A percentile compares a stretch with the other conserved stretches of the same genome.
phyloP scores from a whole-genome alignment of 225 moss, liverwort and hornwort species.

The Takakia lepidozioides region DNA sequence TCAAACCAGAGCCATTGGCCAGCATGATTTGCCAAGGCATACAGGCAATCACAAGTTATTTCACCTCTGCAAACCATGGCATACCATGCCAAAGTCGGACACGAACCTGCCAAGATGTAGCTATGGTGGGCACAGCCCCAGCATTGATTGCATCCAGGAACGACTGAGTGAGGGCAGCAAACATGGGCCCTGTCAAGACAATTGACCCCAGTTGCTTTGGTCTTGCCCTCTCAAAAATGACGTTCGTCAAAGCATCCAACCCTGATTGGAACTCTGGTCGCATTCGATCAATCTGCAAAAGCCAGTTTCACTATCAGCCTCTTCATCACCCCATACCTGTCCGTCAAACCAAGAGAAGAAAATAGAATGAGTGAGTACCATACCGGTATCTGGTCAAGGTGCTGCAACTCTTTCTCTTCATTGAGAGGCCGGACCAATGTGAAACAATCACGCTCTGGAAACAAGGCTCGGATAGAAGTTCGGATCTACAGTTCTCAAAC shows the following conservation, averaged over 20 bases:
- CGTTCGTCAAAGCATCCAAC: slow-evolving; percentile 63
- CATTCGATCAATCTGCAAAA: slow-evolving; percentile 64
- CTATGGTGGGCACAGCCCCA: slow-evolving; percentile 86
- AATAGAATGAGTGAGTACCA: background rate
- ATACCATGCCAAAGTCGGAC: no score
- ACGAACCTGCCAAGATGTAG: slow-evolving; percentile 92
- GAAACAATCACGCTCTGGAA: slow-evolving; percentile 83
- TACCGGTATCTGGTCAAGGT: slow-evolving; percentile 77
- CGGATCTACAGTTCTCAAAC: slow-evolving; percentile 45
- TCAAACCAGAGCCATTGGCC: no score
- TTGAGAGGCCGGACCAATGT: slow-evolving; percentile 79
- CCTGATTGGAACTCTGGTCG: slow-evolving; percentile 69
- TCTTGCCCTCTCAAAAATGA: slow-evolving; percentile 57
- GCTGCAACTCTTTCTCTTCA: slow-evolving; percentile 64
- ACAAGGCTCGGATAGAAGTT: slow-evolving; percentile 64
- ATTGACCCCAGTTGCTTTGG: slow-evolving; percentile 81
- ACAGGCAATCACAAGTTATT: no score
- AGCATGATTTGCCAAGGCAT: no score
- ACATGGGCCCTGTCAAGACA: slow-evolving; percentile 73
- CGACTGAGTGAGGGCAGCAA: slow-evolving; percentile 78
- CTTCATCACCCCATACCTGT: no score
- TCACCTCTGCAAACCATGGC: no score
- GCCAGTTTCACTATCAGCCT: no score
- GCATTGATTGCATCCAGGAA: slow-evolving; percentile 80
- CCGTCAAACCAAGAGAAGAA: no score